Conservation (phyloP, 2,329 filamentous ascomycete species). For the Fusarium sp. region DNA sequence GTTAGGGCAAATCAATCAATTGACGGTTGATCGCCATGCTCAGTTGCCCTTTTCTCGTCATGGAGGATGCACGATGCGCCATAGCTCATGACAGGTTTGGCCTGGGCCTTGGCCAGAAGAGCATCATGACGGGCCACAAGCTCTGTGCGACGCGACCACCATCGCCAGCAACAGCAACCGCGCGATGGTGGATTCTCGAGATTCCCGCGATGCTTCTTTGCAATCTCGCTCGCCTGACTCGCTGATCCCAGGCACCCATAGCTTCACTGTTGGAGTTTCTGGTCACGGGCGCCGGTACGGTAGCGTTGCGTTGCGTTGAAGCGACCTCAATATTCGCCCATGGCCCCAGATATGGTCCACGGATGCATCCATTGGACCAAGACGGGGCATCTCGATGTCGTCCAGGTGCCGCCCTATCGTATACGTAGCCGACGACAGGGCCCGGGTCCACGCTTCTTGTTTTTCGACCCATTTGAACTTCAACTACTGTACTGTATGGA, state of each 20-base stretch:
- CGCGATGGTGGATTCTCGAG: not conserved
- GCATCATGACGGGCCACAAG: constrained; percentile 22
- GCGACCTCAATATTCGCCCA: constrained; percentile 29
- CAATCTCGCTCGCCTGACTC: constrained; percentile 5
- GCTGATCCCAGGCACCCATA: constrained; percentile 4
- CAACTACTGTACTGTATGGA: constrained; percentile 15
- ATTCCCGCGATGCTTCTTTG: constrained; percentile 5
- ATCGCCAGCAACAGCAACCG: not conserved
- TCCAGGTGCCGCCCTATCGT: constrained; percentile 38
- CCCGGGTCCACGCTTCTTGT: constrained; percentile 33
- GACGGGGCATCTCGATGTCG: constrained; percentile 40
- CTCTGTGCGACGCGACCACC: constrained; percentile 22
- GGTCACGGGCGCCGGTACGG: constrained; percentile 26
- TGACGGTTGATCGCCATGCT: constrained; percentile 31
- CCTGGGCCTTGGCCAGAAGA: constrained; percentile 25
- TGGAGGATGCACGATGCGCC: constrained; percentile 29
- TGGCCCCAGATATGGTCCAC: constrained; percentile 33
- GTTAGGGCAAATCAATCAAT: constrained; percentile 33
- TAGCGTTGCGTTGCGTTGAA: constrained; percentile 35
- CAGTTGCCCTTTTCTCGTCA: constrained; percentile 25
- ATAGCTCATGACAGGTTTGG: constrained; percentile 25
- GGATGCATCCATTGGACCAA: constrained; percentile 38
- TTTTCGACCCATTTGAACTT: constrained; percentile 29
- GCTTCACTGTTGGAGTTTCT: constrained; percentile 9
- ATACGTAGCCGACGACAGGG: constrained; percentile 37